Conservation (phyloP, 257 asterid species). For the Solanum megistacrolobum region DNA sequence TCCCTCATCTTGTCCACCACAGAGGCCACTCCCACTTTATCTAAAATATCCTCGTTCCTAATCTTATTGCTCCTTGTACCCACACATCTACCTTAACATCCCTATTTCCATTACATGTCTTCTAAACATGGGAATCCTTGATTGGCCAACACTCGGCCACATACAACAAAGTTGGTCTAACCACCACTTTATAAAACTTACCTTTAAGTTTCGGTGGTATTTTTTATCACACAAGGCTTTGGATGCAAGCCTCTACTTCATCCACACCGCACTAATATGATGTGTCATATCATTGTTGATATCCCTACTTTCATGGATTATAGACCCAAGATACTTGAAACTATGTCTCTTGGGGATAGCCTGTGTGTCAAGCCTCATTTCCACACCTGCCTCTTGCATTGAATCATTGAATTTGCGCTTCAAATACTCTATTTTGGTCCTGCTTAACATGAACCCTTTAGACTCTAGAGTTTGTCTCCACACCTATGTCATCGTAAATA, state of each 20-base stretch:
- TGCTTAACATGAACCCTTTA: background rate
- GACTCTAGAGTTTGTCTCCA: background rate
- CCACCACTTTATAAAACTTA: background rate
- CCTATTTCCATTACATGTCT: background rate
- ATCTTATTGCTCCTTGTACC: too few relatives aligned
- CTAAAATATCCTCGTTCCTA: too few relatives aligned
- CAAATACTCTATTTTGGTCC: background rate
- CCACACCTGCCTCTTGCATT: background rate
- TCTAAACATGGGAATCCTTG: background rate
- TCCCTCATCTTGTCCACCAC: too few relatives aligned
- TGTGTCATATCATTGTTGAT: background rate
- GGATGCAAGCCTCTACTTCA: background rate
- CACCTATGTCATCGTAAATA: background rate
- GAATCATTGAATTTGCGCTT: background rate
- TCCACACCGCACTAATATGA: background rate
- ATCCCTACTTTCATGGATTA: background rate
- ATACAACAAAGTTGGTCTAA: background rate
- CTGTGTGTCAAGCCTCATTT: background rate
- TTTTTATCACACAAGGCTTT: background rate
- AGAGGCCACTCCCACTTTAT: too few relatives aligned
- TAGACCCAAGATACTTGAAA: background rate
- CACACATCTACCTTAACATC: background rate
- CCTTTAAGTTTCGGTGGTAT: background rate
- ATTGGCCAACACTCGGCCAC: background rate
- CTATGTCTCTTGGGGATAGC: background rate